Evolutionary conservation across 768 basidiomycete species (phyloP), one percentile per base, ranked within the genome.

Genomic region (Naganishia friedmannii): DNA sequence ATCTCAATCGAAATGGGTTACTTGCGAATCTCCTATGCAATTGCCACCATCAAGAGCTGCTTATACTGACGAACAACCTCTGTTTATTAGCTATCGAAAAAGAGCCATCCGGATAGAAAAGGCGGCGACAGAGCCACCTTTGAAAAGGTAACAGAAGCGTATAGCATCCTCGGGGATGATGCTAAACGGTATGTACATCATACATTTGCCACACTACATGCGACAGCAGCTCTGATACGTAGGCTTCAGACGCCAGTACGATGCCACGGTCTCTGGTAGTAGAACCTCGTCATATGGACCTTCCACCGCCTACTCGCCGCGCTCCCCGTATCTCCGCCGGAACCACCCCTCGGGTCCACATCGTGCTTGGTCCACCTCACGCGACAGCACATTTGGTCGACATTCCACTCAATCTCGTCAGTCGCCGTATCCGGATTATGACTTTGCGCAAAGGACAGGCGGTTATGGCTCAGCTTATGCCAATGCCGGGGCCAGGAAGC

Each of bases 131-230:
- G 74, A 32, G 70, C 68, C 9, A 73, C 73, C 45, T 81, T 81
- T 54, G 76, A 78, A 55, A 72, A 77, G 72, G 76, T 81, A 63
- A 76, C 75, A 42, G 77, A 81, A 67, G 80, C 80, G 19, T 79
- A 81, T 68, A 72, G 73, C 28, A 69, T 75, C 5, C 68, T 81
- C 19, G 77, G 78, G 7, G 77, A 81, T 53, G 80, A 81, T 29
- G 46, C 69, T 17, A 78, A 77, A 58, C 65, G 80, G 80, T 78
- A 31, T 39, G 77, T 73, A 5, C 42, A 42, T 42, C 9, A 37
- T 34, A n/a, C 9, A 29, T 4, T 26, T 57, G 37, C 28, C 10
- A 29, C 28, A 31, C 13, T 10, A 26, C 58, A 45, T 29, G 21
- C n/a, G 29, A 42, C 42, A 15, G 7, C 55, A 34, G 32, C 29